A percentile compares a stretch with the other conserved stretches of the same genome.
These are phyloP conservation scores for Tricharina praecox DNA, from an alignment of 495 filamentous ascomycete species.

Conservation along the genomic window DNA sequence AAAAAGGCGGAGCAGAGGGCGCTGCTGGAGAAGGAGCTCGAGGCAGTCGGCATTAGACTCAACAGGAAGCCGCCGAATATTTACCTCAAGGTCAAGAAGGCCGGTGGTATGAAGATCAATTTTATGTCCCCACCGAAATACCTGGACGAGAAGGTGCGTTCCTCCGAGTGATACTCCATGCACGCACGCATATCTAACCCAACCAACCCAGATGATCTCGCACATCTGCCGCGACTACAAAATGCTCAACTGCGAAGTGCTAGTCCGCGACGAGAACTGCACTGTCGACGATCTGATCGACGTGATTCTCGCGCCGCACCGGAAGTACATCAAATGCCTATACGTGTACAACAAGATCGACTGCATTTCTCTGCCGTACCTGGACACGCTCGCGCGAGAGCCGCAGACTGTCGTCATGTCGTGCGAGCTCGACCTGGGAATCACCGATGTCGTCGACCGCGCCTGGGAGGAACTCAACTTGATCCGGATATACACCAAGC, in stretches of 20 bases:
- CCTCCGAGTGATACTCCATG: too few relatives aligned
- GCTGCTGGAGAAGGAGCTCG: conserved; percentile 77
- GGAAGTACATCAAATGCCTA: conserved; percentile 88
- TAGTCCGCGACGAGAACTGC: conserved; percentile 84
- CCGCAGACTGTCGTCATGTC: conserved; percentile 92
- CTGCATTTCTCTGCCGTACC: conserved; percentile 77
- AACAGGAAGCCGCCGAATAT: conserved; percentile 97
- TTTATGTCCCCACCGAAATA: conserved; percentile 78
- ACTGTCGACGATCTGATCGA: conserved; percentile 99
- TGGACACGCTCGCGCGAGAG: conserved; percentile 81
- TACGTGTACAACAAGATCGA: conserved; percentile 99
- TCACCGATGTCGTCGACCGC: conserved; percentile 83
- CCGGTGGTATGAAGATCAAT: conserved; percentile 96
- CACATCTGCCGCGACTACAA: conserved; percentile 97
- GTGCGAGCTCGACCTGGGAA: conserved; percentile 94
- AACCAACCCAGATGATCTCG: conserved; percentile 48
- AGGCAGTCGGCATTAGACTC: conserved; percentile 87
- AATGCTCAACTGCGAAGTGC: conserved; percentile 91
- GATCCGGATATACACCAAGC: conserved; percentile 90
- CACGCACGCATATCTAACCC: conserved; percentile 11
- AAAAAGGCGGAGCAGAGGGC: conserved; percentile 91
- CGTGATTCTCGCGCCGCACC: conserved; percentile 96
- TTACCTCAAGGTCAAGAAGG: conserved; percentile 93
- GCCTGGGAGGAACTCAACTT: conserved; percentile 90
- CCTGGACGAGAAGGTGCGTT: conserved; percentile 62